A percentile compares a stretch with the other conserved stretches of the same genome.
phyloP scores from a whole-genome alignment of 1,284 basidiomycete species.

The Tilletia walkeri region DNA sequence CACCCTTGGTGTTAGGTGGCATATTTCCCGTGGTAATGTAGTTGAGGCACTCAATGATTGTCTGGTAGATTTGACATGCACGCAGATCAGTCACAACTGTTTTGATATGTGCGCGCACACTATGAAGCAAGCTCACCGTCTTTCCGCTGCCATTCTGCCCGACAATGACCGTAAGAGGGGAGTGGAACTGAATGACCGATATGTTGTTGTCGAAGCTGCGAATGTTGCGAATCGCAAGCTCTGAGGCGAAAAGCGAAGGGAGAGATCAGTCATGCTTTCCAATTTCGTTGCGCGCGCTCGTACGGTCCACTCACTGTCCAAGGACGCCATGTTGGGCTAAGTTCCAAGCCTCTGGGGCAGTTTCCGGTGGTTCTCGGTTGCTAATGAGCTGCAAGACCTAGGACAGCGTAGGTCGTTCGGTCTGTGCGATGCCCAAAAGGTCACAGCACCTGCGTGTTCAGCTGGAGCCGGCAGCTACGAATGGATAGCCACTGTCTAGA shows the following conservation, averaged over 20 bases:
- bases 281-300: not conserved
- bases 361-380: too few relatives aligned
- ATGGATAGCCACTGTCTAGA: too few relatives aligned
- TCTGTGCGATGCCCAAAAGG: too few relatives aligned
- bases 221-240: constrained; percentile 56
- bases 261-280: not conserved
- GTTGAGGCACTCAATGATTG: constrained; percentile 98
- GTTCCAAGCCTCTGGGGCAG: too few relatives aligned
- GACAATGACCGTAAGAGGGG: constrained; percentile 96
- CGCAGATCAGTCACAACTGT: too few relatives aligned
- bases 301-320: constrained; percentile 36
- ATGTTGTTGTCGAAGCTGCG: constrained; percentile 71
- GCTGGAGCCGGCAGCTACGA: too few relatives aligned
- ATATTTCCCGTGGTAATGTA: constrained; percentile 98
- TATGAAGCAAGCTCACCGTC: constrained; percentile 62
- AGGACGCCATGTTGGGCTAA: constrained; percentile 37
- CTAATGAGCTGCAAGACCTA: too few relatives aligned
- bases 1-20: constrained; percentile 94
- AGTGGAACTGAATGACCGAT: constrained; percentile 94
- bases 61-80: constrained; percentile 57
- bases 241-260: constrained; percentile 19
- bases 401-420: too few relatives aligned
- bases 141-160: constrained; percentile 98
- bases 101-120: not conserved
- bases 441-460: too few relatives aligned